Conservation (phyloP, 192 early-diverging fungal genomes). For the Ambispora gerdemannii region DNA sequence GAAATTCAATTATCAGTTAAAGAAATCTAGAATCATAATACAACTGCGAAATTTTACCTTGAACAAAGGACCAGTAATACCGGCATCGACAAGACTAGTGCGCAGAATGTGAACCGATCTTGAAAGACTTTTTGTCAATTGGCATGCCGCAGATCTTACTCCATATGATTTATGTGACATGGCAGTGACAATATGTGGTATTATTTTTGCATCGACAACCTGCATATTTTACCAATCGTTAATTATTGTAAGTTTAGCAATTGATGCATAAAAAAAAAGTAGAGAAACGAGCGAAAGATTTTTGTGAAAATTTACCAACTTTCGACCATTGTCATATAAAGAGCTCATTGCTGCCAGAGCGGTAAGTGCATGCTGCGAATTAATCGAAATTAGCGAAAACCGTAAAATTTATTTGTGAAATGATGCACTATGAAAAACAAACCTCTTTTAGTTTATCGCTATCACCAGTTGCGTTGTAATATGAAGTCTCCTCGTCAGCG, state of each 20-base stretch:
- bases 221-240: slow-evolving; percentile 21
- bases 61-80: slow-evolving; percentile 66
- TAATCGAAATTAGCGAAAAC: neutral
- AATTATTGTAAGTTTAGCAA: neutral
- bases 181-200: slow-evolving; percentile 65
- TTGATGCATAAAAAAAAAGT: neutral
- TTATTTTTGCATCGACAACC: slow-evolving; percentile 73
- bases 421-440: neutral
- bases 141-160: slow-evolving; percentile 73
- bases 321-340: slow-evolving; percentile 68
- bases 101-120: slow-evolving; percentile 72
- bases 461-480: slow-evolving; percentile 41
- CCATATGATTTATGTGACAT: slow-evolving; percentile 54
- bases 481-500: slow-evolving; percentile 40
- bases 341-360: slow-evolving; percentile 71
- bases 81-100: slow-evolving; percentile 76
- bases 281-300: neutral
- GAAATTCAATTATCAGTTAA: neutral
- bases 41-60: slow-evolving; percentile 38
- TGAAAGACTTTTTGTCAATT: slow-evolving; percentile 73
- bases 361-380: slow-evolving; percentile 59
- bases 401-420: neutral
- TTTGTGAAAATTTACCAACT: slow-evolving; percentile 41
- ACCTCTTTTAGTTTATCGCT: slow-evolving; percentile 67
- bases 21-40: neutral